Evolutionary conservation across 176 grass and related monocot genomes (phyloP), one percentile per base, ranked within the genome.

Genomic region (Oryza nivara): DNA sequence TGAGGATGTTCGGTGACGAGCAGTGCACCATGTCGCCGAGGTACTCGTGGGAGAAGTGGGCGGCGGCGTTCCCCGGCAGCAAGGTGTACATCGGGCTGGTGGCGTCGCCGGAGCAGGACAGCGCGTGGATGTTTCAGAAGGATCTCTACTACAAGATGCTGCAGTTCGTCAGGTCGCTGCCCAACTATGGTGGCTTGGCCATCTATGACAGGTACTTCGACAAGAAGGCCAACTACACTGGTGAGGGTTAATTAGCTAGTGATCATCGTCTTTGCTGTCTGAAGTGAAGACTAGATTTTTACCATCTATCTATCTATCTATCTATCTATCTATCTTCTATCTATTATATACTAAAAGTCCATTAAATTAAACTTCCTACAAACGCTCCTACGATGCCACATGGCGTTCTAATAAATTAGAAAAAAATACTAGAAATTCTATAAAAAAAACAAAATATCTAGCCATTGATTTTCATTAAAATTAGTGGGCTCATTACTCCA

Each of bases 1-100:
- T 94, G 0, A 28, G 91, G 7, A 89, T 97, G 81, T 97, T 88
- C 84, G 91, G 86, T 66, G 80, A 88, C 75, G 64, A 40, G 0
- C 22, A 23, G 4, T 97, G 91, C 83, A 22, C 41, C 45, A 36
- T 6, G 81, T 48, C 20, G 15, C 16, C 1, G 66, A 43, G 20
- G 58, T 64, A 5, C 46, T 77, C 26, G 80, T 88, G 86, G 86
- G 0, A 11, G 3, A 77, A n/a, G 80, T 88, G 86, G 86, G 28
- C 86, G 80, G 74, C 73, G 52, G 23, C 14, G 80, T 88, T 54
- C 54, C 80, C 86, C 7, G 22, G 0, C 1, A 71, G 20, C 28
- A 7, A 64, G 41, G 35, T 88, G n/a, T 77, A 43, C 73, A 54
- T 88, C 1, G 82, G 82, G 19, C 9, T 83, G 26, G 79, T 71